These are phyloP conservation scores for Fusarium algeriense DNA, from an alignment of 2,329 filamentous ascomycete genomes.

Conservation along the genomic window DNA sequence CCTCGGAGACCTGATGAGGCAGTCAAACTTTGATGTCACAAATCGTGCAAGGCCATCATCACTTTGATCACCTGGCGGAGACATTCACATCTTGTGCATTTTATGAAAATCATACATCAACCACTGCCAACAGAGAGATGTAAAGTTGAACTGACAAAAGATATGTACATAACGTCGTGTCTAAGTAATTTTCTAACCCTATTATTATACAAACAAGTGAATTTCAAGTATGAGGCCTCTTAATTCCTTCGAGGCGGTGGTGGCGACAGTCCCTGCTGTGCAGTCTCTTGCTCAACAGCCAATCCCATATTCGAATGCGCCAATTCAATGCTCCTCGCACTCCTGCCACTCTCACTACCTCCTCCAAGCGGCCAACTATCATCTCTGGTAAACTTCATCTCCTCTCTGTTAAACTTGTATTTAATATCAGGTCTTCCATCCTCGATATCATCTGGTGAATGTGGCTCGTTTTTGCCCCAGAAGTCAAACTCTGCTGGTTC, in stretches of 20 bases:
- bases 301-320: conserved; percentile 38
- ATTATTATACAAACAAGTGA: conserved; percentile 24
- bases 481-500: conserved; percentile 30
- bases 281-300: conserved; percentile 39
- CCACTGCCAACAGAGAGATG: neutral
- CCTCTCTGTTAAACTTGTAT: neutral
- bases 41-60: neutral
- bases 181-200: conserved; percentile 20
- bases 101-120: neutral
- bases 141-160: neutral
- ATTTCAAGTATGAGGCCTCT: conserved; percentile 14
- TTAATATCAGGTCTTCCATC: neutral
- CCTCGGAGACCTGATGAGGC: fast-evolving
- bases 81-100: neutral
- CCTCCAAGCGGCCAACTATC: conserved; percentile 37
- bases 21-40: neutral
- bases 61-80: neutral
- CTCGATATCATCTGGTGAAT: conserved; percentile 15
- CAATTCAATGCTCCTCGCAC: conserved; percentile 37
- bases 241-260: conserved; percentile 39
- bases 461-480: conserved; percentile 21
- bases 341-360: conserved; percentile 24
- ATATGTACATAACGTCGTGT: conserved; percentile 32
- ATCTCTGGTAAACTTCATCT: conserved; percentile 13
- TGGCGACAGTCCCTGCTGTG: conserved; percentile 41